These are phyloP conservation scores for Sphagnurus paluster DNA, from an alignment of 1,284 basidiomycete species.

Conservation along the genomic window DNA sequence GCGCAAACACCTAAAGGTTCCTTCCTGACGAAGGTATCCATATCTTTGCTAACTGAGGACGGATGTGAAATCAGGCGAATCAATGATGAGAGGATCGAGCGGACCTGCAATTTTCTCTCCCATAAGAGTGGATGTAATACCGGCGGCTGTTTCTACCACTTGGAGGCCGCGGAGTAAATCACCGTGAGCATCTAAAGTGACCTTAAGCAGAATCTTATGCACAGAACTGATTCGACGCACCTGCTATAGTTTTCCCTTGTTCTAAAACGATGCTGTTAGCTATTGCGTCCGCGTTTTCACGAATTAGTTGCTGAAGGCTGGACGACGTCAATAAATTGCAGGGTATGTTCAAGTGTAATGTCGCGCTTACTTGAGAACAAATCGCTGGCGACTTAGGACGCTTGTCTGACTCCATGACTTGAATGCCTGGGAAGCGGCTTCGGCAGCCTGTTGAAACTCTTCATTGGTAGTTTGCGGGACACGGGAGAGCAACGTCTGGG, in stretches of 20 bases:
- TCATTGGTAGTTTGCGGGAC: conserved; percentile 86
- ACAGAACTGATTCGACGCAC: conserved; percentile 34
- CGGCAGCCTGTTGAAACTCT: conserved; percentile 88
- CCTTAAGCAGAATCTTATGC: conserved; percentile 2
- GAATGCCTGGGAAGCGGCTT: conserved; percentile 86
- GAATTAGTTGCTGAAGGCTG: conserved; percentile 80
- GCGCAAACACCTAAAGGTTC: conserved; percentile 81
- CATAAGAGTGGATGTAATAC: conserved; percentile 81
- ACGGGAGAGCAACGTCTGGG: conserved; percentile 84
- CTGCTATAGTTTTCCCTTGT: conserved; percentile 87
- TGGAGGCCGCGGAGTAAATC: conserved; percentile 93
- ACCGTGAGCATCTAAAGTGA: conserved; percentile 79
- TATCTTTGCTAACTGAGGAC: conserved; percentile 84
- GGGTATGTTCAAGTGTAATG: conserved; percentile 1
- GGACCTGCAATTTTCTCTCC: conserved; percentile 92
- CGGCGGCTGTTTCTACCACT: conserved; percentile 89
- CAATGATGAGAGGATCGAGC: neutral
- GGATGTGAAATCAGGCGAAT: neutral
- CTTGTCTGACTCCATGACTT: conserved; percentile 89
- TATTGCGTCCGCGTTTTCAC: conserved; percentile 76
- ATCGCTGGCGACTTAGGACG: conserved; percentile 84
- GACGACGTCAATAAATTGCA: conserved; percentile 4
- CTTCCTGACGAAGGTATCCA: conserved; percentile 90
- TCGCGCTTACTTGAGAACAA: conserved; percentile 78
- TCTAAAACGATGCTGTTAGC: conserved; percentile 82